phyloP scores from a whole-genome alignment of 176 grass and related monocot species.

The Juncus effusus region DNA sequence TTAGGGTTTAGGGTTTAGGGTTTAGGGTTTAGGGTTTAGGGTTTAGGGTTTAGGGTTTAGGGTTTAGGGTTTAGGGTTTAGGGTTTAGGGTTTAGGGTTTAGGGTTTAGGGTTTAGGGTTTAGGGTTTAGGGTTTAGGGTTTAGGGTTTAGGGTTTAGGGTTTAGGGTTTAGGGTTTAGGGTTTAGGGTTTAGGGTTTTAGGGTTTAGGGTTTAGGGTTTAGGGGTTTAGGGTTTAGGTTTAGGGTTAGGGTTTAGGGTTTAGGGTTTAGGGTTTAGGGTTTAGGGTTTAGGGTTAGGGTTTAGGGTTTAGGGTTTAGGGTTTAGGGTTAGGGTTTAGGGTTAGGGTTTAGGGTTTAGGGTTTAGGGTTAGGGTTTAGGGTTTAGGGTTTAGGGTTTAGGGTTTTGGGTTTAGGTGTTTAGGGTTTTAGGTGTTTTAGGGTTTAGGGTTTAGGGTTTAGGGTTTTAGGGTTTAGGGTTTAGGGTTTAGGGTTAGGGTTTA shows the following conservation, averaged over 20 bases:
- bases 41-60: slow-evolving; percentile 19
- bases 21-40: slow-evolving; percentile 22
- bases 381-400: no score
- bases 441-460: slow-evolving; percentile 11
- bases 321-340: slow-evolving; percentile 23
- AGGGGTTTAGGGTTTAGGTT: no score
- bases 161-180: slow-evolving; percentile 24
- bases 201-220: no score
- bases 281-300: no score
- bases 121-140: slow-evolving; percentile 22
- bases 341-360: slow-evolving; percentile 18
- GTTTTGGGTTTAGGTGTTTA: slow-evolving; percentile 19
- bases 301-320: slow-evolving; percentile 32
- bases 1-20: neutral
- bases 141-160: slow-evolving; percentile 4
- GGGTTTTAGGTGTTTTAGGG: no score
- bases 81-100: slow-evolving; percentile 22
- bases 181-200: no score
- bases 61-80: slow-evolving; percentile 22
- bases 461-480: slow-evolving; percentile 8
- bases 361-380: no score
- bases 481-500: no score
- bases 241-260: slow-evolving; percentile 28
- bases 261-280: slow-evolving; percentile 33
- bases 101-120: slow-evolving; percentile 22